A percentile compares a stretch with the other conserved stretches of the same genome.
phyloP scores from a whole-genome alignment of 164 flowering plant species.

The Cinnamomum chago region DNA sequence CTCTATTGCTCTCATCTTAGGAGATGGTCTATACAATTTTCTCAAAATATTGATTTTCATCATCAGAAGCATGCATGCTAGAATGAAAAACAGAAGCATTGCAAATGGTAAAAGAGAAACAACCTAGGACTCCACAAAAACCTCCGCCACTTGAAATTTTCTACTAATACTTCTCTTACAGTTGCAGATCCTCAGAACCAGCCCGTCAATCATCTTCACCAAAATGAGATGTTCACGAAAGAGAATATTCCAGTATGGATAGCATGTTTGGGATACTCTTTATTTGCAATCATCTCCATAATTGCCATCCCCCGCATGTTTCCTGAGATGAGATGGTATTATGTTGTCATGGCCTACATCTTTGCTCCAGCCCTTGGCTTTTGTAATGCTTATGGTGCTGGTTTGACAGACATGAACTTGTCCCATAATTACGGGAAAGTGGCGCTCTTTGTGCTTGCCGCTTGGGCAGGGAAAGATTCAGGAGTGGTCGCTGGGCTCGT shows the following conservation, averaged over 20 bases:
- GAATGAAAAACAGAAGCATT: slow-evolving; percentile 21
- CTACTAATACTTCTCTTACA: slow-evolving; percentile 18
- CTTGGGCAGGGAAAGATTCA: slow-evolving; percentile 47
- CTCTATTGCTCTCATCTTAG: slow-evolving; percentile 73
- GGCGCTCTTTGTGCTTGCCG: slow-evolving; percentile 71
- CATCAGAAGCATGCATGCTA: slow-evolving; percentile 26
- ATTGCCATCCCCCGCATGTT: slow-evolving; percentile 80
- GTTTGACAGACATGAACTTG: slow-evolving; percentile 91
- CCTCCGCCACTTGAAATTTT: not conserved
- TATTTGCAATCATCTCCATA: slow-evolving; percentile 57
- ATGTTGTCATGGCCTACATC: slow-evolving; percentile 60
- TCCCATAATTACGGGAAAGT: slow-evolving; percentile 86
- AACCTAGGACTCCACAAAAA: not conserved
- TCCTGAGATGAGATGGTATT: slow-evolving; percentile 82
- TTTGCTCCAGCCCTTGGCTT: slow-evolving; percentile 79
- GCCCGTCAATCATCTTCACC: slow-evolving; percentile 35
- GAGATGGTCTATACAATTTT: slow-evolving; percentile 89
- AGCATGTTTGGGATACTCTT: slow-evolving; percentile 48
- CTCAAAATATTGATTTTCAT: slow-evolving; percentile 48
- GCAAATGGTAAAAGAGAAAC: slow-evolving; percentile 34
- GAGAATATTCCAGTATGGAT: slow-evolving; percentile 75
- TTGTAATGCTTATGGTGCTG: slow-evolving; percentile 96
- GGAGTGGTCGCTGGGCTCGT: slow-evolving; percentile 88
- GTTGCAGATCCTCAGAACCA: slow-evolving; percentile 27
- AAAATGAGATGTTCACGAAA: slow-evolving; percentile 60